Evolutionary conservation across 768 basidiomycete genomes (phyloP), one percentile per base, ranked within the genome.

Genomic region (Tricholoma bakamatsutake): DNA sequence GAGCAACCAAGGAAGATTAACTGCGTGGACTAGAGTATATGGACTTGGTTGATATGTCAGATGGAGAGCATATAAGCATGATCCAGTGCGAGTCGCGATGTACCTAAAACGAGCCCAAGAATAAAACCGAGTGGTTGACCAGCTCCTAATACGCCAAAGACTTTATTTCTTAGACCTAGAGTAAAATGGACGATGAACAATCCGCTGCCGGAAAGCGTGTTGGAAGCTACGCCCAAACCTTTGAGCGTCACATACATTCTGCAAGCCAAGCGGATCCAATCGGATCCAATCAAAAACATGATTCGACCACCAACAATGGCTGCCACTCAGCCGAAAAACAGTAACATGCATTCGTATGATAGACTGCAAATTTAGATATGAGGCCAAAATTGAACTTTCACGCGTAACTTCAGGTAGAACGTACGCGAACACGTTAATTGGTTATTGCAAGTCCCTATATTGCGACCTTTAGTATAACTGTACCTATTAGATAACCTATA

Each of bases 101-200:
- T 35, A 37, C 34, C 50, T 51, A 51, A n/a, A 27, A 51, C 50
- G 17, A 51, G 34, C 50, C 50, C 50, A 31, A 51, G 50, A 35
- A 51, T 37, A 31, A 51, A 51, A 10, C 50, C 50, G 18, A 51
- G 34, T 21, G 50, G 50, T 37, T 51, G 34, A 34, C 50, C 50
- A 13, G 50, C 50, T 21, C 50, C 50, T 9, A 51, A 27, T 21
- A 51, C n/a, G 2, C 50, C 50, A 17, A 51, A 37, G 21, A 18
- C 50, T 24, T 51, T 51, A 39, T 51, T 51, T 37, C 50, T 34
- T 35, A 13, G 37, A 35, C 50, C 50, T 30, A 10, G 50, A 1
- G 50, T 33, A 35, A 51, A 51, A 13, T 51, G 50, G 15, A 34
- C 34, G 34, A 51, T 34, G 6, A 51, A 37, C 6, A 51, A 27